These are phyloP conservation scores for Lindgomyces ingoldianus DNA, from an alignment of 495 filamentous ascomycete species.

Conservation along the genomic window DNA sequence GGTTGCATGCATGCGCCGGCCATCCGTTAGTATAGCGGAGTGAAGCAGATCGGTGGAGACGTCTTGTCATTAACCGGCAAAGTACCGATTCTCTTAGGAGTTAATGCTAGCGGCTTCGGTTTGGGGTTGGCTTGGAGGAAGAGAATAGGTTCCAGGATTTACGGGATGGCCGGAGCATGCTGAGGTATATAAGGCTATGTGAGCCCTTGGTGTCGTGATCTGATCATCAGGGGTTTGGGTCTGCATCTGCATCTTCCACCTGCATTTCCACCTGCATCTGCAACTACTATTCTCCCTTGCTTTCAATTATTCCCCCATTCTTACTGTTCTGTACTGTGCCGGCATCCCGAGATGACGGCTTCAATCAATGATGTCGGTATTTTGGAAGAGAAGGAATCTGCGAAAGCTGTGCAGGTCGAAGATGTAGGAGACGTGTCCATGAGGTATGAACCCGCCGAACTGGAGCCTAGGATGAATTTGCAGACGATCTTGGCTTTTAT, in stretches of 20 bases:
- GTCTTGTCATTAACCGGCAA: not conserved
- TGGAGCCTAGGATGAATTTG: slow-evolving; percentile 20
- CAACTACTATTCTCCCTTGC: not conserved
- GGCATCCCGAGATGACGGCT: not conserved
- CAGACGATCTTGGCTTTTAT: slow-evolving; percentile 21
- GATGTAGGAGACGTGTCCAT: not conserved
- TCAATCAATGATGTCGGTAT: not conserved
- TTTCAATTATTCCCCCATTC: not conserved
- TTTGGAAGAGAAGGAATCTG: slow-evolving; percentile 1
- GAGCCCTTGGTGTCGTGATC: too few relatives aligned
- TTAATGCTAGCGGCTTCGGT: not conserved
- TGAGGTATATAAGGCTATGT: too few relatives aligned
- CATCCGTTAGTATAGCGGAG: too few relatives aligned
- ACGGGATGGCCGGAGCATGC: too few relatives aligned
- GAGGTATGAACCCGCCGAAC: slow-evolving; percentile 3
- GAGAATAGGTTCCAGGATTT: not conserved
- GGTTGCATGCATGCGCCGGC: too few relatives aligned
- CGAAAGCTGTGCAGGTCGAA: not conserved
- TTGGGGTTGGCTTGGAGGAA: not conserved
- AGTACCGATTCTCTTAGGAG: not conserved
- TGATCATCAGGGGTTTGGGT: too few relatives aligned
- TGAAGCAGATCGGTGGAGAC: too few relatives aligned
- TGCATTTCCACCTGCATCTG: too few relatives aligned
- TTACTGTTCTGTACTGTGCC: too few relatives aligned
- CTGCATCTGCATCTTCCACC: too few relatives aligned